Evolutionary conservation across 495 filamentous ascomycete genomes (phyloP), one percentile per base, ranked within the genome.

Genomic region (Pyrenula massariospora): DNA sequence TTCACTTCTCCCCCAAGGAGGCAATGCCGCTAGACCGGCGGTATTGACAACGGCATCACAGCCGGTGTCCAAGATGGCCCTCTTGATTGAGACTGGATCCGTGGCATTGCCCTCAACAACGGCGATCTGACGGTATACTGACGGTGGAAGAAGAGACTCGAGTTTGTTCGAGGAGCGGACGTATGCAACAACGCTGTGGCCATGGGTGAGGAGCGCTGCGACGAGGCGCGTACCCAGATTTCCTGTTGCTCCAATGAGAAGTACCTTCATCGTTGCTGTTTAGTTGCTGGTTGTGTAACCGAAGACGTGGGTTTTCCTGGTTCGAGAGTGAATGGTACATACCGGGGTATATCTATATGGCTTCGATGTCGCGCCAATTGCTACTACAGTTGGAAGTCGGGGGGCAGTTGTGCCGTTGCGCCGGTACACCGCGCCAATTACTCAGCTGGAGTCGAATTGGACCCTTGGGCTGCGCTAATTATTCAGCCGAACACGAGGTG

Each of bases 221-320:
- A 75, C 54, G 21, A 69, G 58, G 31, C 73, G 70, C 22, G 62
- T 63, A 19, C 73, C 73, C 5, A 76, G 57, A 50, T 68, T 74
- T 10, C 73, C 73, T 15, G 69, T 76, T 42, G 68, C 69, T 3
- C 73, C 73, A 48, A 76, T 57, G 12, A 76, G 59, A 22, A 76
- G 69, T 25, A 76, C 73, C 31, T 66, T 64, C 72, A 75, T 75
- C 5, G 31, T 42, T 42, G 31, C 31, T 42, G 31, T 42, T 42
- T 42, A 42, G 31, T 8, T 42, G 1, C 48, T 51, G 8, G 15
- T 5, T 5, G 5, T 42, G 31, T 8, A 42, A 42, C 5, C 15
- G 15, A 42, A 42, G 31, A 42, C 15, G 15, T 15, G 15, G 31
- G 31, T 5, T 5, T 42, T 42, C 31, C 31, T 42, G 31, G 15